These are phyloP conservation scores for Pseudogymnoascus verrucosus DNA, from an alignment of 2,329 filamentous ascomycete species.

Conservation along the genomic window DNA sequence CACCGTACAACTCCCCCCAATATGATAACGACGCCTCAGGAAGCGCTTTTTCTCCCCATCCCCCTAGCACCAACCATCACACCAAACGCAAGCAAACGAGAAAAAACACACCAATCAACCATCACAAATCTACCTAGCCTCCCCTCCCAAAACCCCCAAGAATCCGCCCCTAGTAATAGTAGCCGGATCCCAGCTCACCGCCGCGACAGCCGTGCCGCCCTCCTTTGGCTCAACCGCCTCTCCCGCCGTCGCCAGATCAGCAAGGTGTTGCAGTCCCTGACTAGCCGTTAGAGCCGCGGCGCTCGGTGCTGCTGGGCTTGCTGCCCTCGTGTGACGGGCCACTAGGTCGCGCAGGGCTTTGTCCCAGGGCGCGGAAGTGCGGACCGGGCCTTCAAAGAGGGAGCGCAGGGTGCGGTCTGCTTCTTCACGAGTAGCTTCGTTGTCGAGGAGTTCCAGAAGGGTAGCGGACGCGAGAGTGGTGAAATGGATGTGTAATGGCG, in stretches of 20 bases:
- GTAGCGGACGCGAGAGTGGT: conserved; percentile 50
- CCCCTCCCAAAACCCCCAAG: not conserved
- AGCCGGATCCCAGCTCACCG: not conserved
- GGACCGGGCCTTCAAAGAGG: not conserved
- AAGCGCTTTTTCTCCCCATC: not conserved
- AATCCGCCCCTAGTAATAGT: not conserved
- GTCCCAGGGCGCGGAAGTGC: not conserved
- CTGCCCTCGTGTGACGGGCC: not conserved
- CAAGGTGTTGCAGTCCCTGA: conserved; percentile 11
- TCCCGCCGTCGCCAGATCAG: conserved; percentile 30
- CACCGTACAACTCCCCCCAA: not conserved
- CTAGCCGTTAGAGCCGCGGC: not conserved
- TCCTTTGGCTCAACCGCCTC: conserved; percentile 32
- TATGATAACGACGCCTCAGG: not conserved
- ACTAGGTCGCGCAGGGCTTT: not conserved
- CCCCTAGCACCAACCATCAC: not conserved
- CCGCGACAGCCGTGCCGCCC: not conserved
- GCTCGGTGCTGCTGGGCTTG: not conserved
- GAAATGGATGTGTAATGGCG: conserved; percentile 60
- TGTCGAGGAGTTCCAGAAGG: conserved; percentile 50
- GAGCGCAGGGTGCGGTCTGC: conserved; percentile 31
- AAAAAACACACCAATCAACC: not conserved
- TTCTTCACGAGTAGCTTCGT: conserved; percentile 46
- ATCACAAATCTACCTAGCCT: not conserved
- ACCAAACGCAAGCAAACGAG: not conserved